phyloP scores from a whole-genome alignment of 2,329 filamentous ascomycete species.

The Trichophyton simii region DNA sequence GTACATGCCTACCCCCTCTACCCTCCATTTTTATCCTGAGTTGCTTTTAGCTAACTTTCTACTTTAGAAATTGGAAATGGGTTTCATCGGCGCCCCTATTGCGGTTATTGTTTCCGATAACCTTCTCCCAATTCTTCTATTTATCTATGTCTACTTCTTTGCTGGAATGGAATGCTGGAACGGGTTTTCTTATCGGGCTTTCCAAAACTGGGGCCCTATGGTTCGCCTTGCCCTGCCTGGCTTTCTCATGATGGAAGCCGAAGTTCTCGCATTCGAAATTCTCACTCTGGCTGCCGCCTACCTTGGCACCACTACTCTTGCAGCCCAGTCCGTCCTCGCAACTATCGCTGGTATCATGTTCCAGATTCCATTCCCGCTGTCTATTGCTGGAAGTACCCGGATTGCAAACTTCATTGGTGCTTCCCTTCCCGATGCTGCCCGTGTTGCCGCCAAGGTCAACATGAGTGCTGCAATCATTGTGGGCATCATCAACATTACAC shows the following conservation, averaged over 20 bases:
- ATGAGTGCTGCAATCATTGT: conserved; percentile 55
- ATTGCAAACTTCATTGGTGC: conserved; percentile 89
- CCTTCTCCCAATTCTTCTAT: conserved; percentile 58
- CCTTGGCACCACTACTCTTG: conserved; percentile 65
- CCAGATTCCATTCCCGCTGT: conserved; percentile 84
- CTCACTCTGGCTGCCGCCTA: conserved; percentile 71
- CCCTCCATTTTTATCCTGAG: not conserved
- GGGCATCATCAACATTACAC: conserved; percentile 63
- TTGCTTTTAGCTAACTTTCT: conserved; percentile 8
- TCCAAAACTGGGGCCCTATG: conserved; percentile 72
- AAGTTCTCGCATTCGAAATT: conserved; percentile 87
- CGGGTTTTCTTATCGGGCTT: conserved; percentile 57
- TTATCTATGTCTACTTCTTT: conserved; percentile 60
- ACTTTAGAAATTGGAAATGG: conserved; percentile 42
- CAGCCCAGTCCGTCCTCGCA: conserved; percentile 74
- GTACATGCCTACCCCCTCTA: conserved; percentile 26
- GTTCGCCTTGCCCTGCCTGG: conserved; percentile 76
- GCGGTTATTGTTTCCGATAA: conserved; percentile 65
- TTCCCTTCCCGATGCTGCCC: conserved; percentile 65
- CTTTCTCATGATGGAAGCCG: conserved; percentile 85
- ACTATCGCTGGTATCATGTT: conserved; percentile 71
- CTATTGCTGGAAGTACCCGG: conserved; percentile 75
- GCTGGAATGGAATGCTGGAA: conserved; percentile 68
- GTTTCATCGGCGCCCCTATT: conserved; percentile 68
- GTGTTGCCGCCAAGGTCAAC: conserved; percentile 65